These are phyloP conservation scores for Pythium sukuiense DNA, from an alignment of 352 stramenopile genomes.

Conservation along the genomic window DNA sequence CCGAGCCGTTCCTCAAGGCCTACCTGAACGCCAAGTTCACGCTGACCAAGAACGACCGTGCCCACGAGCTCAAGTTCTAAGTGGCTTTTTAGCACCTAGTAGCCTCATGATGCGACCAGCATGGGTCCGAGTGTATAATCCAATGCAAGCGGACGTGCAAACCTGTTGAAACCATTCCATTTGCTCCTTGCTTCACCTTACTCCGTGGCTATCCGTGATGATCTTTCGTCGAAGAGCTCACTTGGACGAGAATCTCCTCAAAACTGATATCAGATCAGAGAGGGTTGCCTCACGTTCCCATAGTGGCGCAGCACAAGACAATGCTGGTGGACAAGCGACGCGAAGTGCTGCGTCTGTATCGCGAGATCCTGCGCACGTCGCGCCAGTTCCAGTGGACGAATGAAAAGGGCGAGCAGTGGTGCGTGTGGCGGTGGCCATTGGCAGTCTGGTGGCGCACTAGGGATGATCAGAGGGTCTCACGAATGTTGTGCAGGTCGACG, in stretches of 20 bases:
- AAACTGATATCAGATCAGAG: slow-evolving; percentile 9
- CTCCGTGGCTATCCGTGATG: neutral
- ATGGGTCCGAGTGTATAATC: slow-evolving; percentile 19
- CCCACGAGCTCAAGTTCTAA: slow-evolving; percentile 99
- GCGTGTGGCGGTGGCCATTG: slow-evolving; percentile 3
- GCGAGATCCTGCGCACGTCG: slow-evolving; percentile 74
- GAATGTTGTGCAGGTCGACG: slow-evolving; percentile 34
- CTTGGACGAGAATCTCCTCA: neutral
- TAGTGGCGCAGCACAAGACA: neutral
- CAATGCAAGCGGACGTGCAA: slow-evolving; percentile 28
- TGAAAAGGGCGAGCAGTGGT: slow-evolving; percentile 72
- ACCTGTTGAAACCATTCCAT: slow-evolving; percentile 28
- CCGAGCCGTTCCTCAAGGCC: slow-evolving; percentile 94
- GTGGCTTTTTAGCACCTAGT: slow-evolving; percentile 22
- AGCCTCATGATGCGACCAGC: slow-evolving; percentile 11
- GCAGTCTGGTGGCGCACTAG: neutral
- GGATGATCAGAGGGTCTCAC: neutral
- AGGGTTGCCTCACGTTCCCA: neutral
- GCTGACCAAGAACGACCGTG: slow-evolving; percentile 96
- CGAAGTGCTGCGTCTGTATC: slow-evolving; percentile 81
- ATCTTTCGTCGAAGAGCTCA: neutral
- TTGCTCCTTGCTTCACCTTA: neutral
- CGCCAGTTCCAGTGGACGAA: slow-evolving; percentile 75
- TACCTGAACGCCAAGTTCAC: slow-evolving; percentile 99
- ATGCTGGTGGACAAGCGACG: slow-evolving; percentile 63